These are phyloP conservation scores for Eucalyptus marginata DNA, from an alignment of 345 rosid genomes.

Conservation along the genomic window DNA sequence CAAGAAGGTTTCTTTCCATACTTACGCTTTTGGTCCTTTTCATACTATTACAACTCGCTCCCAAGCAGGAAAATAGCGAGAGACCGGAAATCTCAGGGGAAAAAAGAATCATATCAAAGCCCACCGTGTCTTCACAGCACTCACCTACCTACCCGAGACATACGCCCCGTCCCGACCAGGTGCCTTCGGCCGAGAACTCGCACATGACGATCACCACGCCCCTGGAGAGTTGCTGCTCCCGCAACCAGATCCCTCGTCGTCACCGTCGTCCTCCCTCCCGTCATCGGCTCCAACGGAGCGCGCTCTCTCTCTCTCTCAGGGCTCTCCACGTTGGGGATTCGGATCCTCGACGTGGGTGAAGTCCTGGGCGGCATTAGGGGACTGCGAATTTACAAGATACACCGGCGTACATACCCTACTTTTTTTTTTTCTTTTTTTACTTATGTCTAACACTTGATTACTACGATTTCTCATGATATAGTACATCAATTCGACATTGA, in stretches of 20 bases:
- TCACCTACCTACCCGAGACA: no score
- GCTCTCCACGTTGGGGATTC: neutral
- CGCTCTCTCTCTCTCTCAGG: neutral
- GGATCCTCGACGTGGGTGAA: neutral
- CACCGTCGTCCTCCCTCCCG: neutral
- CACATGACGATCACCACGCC: no score
- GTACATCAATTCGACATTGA: neutral
- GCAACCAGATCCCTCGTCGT: neutral
- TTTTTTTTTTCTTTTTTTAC: no score
- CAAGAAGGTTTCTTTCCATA: neutral
- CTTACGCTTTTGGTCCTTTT: neutral
- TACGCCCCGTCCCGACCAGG: no score
- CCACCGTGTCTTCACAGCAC: constrained; percentile 20
- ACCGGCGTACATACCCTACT: no score
- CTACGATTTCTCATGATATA: no score
- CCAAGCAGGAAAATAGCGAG: neutral
- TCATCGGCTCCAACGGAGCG: neutral
- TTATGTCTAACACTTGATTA: no score
- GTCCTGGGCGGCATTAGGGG: no score
- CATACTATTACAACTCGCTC: neutral
- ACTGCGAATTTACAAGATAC: no score
- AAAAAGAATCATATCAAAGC: neutral
- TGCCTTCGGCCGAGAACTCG: no score
- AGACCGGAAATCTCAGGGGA: neutral
- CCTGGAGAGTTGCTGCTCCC: neutral